These are phyloP conservation scores for Chaetomium sp. DNA, from an alignment of 2,329 filamentous ascomycete genomes.

Conservation along the genomic window DNA sequence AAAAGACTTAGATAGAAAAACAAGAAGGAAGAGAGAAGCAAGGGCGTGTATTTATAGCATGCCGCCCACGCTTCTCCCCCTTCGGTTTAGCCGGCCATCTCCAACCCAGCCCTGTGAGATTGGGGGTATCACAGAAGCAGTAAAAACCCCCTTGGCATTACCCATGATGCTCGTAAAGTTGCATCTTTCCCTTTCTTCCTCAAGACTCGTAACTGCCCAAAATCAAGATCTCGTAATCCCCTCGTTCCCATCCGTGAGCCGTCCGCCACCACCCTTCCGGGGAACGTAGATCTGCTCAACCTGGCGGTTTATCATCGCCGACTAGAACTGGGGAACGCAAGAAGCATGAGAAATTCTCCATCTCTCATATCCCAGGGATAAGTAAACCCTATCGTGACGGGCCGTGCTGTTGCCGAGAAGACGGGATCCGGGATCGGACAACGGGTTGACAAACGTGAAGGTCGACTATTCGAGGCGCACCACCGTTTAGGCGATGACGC, in stretches of 20 bases:
- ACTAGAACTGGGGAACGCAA: background rate
- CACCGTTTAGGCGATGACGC: slow-evolving; percentile 68
- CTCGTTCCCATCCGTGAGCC: background rate
- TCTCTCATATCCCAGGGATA: slow-evolving; percentile 7
- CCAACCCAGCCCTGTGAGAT: background rate
- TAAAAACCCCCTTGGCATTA: background rate
- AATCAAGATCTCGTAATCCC: slow-evolving; percentile 4
- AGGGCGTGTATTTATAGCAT: slow-evolving; percentile 15
- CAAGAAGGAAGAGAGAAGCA: slow-evolving; percentile 10
- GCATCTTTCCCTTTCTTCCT: slow-evolving; percentile 3
- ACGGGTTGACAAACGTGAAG: slow-evolving; percentile 11
- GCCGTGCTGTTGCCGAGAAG: slow-evolving; percentile 6
- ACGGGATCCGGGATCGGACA: slow-evolving; percentile 3
- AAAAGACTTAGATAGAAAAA: background rate
- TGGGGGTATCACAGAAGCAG: too few relatives aligned
- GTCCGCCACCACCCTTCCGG: slow-evolving; percentile 7
- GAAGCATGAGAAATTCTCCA: background rate
- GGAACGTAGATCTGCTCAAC: slow-evolving; percentile 1
- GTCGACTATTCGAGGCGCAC: slow-evolving; percentile 2
- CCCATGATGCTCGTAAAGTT: slow-evolving; percentile 1
- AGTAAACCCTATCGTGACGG: slow-evolving; percentile 5
- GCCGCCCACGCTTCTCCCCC: slow-evolving; percentile 8
- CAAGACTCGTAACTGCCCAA: slow-evolving; percentile 11
- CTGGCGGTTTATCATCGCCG: slow-evolving; percentile 1
- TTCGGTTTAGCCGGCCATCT: slow-evolving; percentile 14